Conservation (phyloP, 2,329 filamentous ascomycete genomes). For the Phialemoniopsis sp. region DNA sequence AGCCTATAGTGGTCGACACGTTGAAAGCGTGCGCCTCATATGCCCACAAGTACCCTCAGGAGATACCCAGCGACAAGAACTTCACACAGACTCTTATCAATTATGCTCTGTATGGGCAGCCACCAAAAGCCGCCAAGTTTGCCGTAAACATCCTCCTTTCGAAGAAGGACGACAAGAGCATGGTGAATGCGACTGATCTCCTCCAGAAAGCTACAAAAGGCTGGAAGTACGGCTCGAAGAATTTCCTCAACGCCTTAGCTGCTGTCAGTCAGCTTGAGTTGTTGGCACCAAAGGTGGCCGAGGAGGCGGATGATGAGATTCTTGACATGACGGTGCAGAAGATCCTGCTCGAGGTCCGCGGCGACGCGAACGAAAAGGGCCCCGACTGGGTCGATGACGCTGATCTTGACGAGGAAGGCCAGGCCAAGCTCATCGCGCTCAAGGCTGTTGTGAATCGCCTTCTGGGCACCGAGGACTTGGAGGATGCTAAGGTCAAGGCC, state of each 20-base stretch:
- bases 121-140: slow-evolving; percentile 84
- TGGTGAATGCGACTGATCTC: slow-evolving; percentile 82
- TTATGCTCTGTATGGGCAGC: slow-evolving; percentile 79
- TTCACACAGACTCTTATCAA: slow-evolving; percentile 77
- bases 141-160: slow-evolving; percentile 87
- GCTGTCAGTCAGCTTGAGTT: slow-evolving; percentile 73
- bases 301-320: slow-evolving; percentile 72
- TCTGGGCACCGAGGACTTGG: slow-evolving; percentile 51
- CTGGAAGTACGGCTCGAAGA: slow-evolving; percentile 66
- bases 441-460: slow-evolving; percentile 85
- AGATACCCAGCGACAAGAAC: slow-evolving; percentile 76
- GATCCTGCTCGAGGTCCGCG: slow-evolving; percentile 67
- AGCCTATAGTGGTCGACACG: slow-evolving; percentile 76
- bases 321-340: slow-evolving; percentile 73
- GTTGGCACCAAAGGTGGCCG: slow-evolving; percentile 66
- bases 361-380: slow-evolving; percentile 50
- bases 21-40: slow-evolving; percentile 93
- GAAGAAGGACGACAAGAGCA: slow-evolving; percentile 65
- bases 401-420: slow-evolving; percentile 72
- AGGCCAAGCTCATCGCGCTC: slow-evolving; percentile 78
- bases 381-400: slow-evolving; percentile 65
- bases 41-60: slow-evolving; percentile 77
- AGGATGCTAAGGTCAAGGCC: slow-evolving; percentile 42
- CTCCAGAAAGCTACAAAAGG: slow-evolving; percentile 70
- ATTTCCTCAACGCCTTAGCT: slow-evolving; percentile 73